Percentiles rank a stretch among this genome's conserved stretches.
Evolutionary conservation across 2,329 filamentous ascomycete species (phyloP).

Genomic region (Colletotrichum sp.): DNA sequence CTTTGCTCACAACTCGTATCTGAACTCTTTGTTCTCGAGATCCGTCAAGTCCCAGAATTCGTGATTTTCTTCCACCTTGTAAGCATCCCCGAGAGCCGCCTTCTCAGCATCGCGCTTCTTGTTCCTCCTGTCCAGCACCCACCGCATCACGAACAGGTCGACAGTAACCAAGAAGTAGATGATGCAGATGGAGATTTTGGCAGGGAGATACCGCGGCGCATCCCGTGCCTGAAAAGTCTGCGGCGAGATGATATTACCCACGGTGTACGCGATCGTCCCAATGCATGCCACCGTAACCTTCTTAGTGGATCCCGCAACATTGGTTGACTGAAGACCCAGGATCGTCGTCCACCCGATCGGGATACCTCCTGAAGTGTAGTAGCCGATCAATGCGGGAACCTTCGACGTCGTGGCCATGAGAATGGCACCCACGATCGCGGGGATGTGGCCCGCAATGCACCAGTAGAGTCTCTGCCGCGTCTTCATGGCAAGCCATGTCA

Average conservation of each 20-base stretch:
- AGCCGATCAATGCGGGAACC: constrained; percentile 64
- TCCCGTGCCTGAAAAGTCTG: constrained; percentile 58
- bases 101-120: constrained; percentile 26
- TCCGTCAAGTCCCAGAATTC: constrained; percentile 69
- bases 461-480: constrained; percentile 40
- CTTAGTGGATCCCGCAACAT: constrained; percentile 48
- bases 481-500: constrained; percentile 24
- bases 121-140: constrained; percentile 37
- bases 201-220: constrained; percentile 56
- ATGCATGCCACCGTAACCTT: constrained; percentile 64
- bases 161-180: constrained; percentile 57
- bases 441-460: constrained; percentile 25
- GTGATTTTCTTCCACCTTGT: constrained; percentile 52
- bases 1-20: background rate
- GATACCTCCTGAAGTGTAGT: constrained; percentile 67
- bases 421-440: constrained; percentile 38
- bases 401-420: constrained; percentile 34
- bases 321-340: constrained; percentile 25
- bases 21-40: constrained; percentile 70
- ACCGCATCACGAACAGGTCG: constrained; percentile 43
- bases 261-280: constrained; percentile 61
- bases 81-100: constrained; percentile 56
- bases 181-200: constrained; percentile 60
- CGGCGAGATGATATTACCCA: constrained; percentile 61
- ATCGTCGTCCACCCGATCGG: constrained; percentile 53